Conservation (phyloP, 345 rosid species). For the Sonneratia caseolaris region DNA sequence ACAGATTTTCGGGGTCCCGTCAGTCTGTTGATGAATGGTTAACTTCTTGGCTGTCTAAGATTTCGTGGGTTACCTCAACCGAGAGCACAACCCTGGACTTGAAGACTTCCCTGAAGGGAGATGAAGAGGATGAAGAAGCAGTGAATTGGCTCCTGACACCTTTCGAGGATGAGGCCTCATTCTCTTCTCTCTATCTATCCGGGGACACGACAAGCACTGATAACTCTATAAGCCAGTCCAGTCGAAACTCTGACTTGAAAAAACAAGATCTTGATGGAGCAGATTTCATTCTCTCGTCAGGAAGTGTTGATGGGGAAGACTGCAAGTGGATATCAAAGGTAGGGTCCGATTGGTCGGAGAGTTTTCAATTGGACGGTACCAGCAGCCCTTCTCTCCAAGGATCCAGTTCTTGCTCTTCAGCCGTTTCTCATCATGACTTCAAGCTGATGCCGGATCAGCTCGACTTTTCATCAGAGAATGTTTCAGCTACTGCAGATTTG, state of each 20-base stretch:
- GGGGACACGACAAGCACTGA: no score
- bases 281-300: neutral
- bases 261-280: neutral
- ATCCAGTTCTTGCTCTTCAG: neutral
- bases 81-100: neutral
- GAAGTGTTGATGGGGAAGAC: constrained; percentile 6
- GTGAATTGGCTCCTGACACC: constrained; percentile 4
- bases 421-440: neutral
- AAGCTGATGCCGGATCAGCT: neutral
- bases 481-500: neutral
- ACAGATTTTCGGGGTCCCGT: neutral
- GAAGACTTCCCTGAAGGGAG: neutral
- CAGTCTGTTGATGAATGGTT: constrained; percentile 3
- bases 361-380: neutral
- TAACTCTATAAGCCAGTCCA: neutral
- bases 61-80: neutral
- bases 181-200: neutral
- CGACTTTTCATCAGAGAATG: neutral
- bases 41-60: constrained; percentile 2
- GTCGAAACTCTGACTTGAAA: neutral
- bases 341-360: neutral
- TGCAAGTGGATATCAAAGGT: neutral
- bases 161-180: neutral
- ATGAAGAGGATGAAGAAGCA: neutral
- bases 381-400: neutral